Conservation (phyloP, 2,329 filamentous ascomycete genomes). For the Cladorrhinum sp. region DNA sequence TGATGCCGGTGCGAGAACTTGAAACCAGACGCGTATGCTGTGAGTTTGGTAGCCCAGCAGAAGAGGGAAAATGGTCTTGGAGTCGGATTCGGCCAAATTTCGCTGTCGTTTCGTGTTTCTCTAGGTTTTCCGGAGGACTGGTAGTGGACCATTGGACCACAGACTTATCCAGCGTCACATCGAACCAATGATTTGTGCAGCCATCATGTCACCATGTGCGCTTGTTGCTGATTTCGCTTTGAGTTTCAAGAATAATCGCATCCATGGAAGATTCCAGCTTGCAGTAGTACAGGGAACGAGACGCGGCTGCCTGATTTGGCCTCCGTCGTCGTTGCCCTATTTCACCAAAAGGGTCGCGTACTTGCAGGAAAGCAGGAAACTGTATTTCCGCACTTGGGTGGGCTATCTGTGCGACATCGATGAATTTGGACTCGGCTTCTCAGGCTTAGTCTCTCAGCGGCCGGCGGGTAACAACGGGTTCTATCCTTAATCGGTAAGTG, state of each 20-base stretch:
- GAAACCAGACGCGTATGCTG: constrained; percentile 15
- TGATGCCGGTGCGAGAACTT: constrained; percentile 5
- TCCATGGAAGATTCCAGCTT: neutral
- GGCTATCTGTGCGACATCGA: constrained; percentile 9
- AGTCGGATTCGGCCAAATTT: constrained; percentile 6
- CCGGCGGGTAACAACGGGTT: constrained; percentile 10
- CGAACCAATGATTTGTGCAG: neutral
- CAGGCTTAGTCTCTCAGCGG: neutral
- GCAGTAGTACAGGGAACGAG: neutral
- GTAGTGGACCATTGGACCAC: constrained; percentile 6
- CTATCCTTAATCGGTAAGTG: constrained; percentile 4
- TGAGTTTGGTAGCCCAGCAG: constrained; percentile 6
- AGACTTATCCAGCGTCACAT: constrained; percentile 2
- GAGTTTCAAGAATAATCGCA: no score
- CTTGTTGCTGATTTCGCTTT: neutral
- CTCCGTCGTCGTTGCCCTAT: neutral
- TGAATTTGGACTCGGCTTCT: neutral
- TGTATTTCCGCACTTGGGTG: neutral
- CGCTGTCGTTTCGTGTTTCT: constrained; percentile 7
- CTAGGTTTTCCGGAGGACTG: constrained; percentile 3
- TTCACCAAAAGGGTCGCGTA: neutral
- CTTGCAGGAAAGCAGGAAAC: neutral
- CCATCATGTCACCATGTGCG: neutral
- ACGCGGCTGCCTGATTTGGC: neutral
- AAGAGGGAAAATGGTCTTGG: neutral